phyloP scores from a whole-genome alignment of 768 basidiomycete genomes.

The Kwoniella europaea region DNA sequence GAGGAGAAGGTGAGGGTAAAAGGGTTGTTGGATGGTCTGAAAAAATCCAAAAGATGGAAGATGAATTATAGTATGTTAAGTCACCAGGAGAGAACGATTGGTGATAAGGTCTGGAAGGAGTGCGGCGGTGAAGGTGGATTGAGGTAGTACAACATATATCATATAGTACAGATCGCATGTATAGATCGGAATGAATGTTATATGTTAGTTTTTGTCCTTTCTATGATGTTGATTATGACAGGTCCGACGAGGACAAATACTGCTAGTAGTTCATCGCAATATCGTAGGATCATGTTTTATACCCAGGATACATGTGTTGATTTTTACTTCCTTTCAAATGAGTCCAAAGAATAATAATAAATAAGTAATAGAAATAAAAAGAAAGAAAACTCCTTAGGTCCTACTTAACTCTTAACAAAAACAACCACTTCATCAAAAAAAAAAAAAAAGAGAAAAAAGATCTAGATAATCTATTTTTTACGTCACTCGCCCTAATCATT shows the following conservation, averaged over 20 bases:
- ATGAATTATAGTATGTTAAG: constrained; percentile 47
- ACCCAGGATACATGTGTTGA: background rate
- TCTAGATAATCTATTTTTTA: too few relatives aligned
- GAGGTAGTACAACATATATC: background rate
- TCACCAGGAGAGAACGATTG: constrained; percentile 20
- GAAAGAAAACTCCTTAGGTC: background rate
- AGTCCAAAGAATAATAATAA: background rate
- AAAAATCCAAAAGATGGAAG: constrained; percentile 30
- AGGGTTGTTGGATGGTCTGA: constrained; percentile 31
- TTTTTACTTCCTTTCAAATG: background rate
- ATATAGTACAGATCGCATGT: background rate
- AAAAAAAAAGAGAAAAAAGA: too few relatives aligned
- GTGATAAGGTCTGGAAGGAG: constrained; percentile 31
- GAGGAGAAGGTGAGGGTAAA: constrained; percentile 12
- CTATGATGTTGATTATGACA: background rate
- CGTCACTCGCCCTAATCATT: too few relatives aligned
- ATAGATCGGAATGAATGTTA: background rate
- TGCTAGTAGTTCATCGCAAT: too few relatives aligned
- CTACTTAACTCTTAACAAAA: too few relatives aligned
- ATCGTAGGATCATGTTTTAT: background rate
- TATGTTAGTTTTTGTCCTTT: background rate
- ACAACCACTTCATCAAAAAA: too few relatives aligned
- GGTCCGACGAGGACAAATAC: too few relatives aligned
- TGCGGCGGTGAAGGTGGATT: constrained; percentile 13
- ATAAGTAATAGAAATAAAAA: background rate